A percentile compares a stretch with the other conserved stretches of the same genome.
phyloP scores from a whole-genome alignment of 1,284 basidiomycete genomes.

The Phellopilus nigrolimitatus region DNA sequence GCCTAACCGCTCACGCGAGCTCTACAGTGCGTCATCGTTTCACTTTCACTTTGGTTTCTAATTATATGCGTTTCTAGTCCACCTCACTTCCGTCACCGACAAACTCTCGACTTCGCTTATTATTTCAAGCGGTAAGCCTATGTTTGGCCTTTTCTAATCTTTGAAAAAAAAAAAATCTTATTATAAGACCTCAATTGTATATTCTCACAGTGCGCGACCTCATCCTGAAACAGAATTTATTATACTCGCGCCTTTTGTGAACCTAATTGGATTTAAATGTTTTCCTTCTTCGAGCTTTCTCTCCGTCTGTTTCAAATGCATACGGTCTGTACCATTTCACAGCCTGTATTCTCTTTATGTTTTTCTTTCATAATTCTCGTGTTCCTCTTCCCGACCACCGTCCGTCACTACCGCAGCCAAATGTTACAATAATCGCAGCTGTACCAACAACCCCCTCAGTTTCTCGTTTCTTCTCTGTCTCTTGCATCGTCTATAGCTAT shows the following conservation, averaged over 20 bases:
- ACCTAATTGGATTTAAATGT: not conserved
- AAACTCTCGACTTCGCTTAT: conserved; percentile 37
- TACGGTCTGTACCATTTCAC: too few relatives aligned
- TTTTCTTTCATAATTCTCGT: too few relatives aligned
- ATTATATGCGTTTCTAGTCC: conserved; percentile 39
- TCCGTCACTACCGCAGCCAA: too few relatives aligned
- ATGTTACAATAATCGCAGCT: too few relatives aligned
- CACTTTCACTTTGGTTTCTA: not conserved
- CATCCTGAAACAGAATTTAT: conserved; percentile 38
- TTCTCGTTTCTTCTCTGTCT: too few relatives aligned
- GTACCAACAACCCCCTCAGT: too few relatives aligned
- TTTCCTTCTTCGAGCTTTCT: not conserved
- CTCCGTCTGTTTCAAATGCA: too few relatives aligned
- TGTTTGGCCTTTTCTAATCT: not conserved
- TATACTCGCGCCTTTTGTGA: conserved; percentile 27
- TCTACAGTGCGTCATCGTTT: conserved; percentile 49
- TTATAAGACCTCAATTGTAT: not conserved
- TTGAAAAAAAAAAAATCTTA: not conserved
- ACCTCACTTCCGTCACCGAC: conserved; percentile 76
- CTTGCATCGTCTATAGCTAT: too few relatives aligned
- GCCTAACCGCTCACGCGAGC: conserved; percentile 62
- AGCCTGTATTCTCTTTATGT: too few relatives aligned
- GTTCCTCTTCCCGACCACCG: too few relatives aligned
- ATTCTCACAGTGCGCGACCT: conserved; percentile 37
- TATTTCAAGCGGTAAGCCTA: conserved; percentile 36